Evolutionary conservation across 495 filamentous ascomycete species (phyloP), one percentile per base, ranked within the genome.

Genomic region (Xylaria bambusicola): DNA sequence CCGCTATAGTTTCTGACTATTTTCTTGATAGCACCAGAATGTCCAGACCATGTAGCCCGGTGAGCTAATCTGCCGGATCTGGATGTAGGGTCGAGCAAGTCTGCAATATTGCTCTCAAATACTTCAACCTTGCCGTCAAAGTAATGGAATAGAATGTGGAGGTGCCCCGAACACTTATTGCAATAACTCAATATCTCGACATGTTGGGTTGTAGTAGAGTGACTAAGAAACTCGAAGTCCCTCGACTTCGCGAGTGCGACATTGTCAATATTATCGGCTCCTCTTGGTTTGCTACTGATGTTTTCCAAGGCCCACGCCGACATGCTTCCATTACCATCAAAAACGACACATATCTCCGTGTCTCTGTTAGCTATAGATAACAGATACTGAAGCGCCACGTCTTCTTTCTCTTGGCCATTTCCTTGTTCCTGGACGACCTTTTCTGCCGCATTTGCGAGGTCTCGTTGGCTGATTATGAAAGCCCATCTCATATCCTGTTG

Each of bases 291-390:
- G 65, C 84, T 86, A 17, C 92, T 91, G 23, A 97, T 82, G 67
- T 93, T 91, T 71, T 98, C 93, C 54, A 99, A 69, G 1, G 91
- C 95, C 93, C 93, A 97, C 0, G 93, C 94, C 46, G 90, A 91
- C 91, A 98, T 92, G 63, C 87, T 84, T 4, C 94, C 94, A 36
- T 82, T 77, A 18, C 88, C 87, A 73, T 99, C 93, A 51, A 96
- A 78, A 2, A 93, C 86, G 15, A 97, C 79, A 62, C 91, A 92
- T 2, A 98, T 84, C 65, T 99, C 95, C 0, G 93, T 95, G 49
- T 80, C 87, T 24, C 86, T 85, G 53, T 91, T 93, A 6, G 91
- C 91, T 58, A 97, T 84, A 59, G 95, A 91, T 27, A 92, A 86
- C 6, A 98, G 77, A 72, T 96, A 92, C 64, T 92, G 85, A 40